These are phyloP conservation scores for Luffa acutangula DNA, from an alignment of 306 rosid species.

Conservation along the genomic window DNA sequence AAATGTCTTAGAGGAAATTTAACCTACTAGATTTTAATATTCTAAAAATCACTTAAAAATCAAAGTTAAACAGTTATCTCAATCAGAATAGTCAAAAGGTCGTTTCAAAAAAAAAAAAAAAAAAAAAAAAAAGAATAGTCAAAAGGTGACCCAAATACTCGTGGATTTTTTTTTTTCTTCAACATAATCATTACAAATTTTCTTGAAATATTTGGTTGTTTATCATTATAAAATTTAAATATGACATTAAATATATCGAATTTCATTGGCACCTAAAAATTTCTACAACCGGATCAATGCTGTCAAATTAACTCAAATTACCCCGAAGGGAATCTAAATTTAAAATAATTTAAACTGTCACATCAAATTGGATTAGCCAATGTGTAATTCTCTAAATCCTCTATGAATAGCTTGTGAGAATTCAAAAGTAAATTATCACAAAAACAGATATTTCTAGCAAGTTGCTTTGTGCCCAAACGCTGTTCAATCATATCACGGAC, in stretches of 20 bases:
- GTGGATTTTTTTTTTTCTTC: too few relatives aligned
- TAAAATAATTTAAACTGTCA: background rate
- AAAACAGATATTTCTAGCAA: background rate
- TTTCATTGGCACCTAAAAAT: background rate
- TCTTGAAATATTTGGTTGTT: too few relatives aligned
- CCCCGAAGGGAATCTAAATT: background rate
- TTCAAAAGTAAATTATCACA: background rate
- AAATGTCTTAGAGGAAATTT: too few relatives aligned
- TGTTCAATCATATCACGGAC: background rate
- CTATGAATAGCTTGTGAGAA: background rate
- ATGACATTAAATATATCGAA: background rate
- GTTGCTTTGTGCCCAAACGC: background rate
- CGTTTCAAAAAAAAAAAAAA: too few relatives aligned
- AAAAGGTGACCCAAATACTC: too few relatives aligned
- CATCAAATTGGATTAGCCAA: background rate
- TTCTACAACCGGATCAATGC: background rate
- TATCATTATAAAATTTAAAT: too few relatives aligned
- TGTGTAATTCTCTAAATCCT: background rate
- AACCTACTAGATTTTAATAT: too few relatives aligned
- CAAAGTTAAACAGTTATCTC: too few relatives aligned
- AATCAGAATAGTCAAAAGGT: too few relatives aligned
- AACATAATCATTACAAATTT: too few relatives aligned
- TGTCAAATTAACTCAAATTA: background rate
- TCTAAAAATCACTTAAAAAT: too few relatives aligned
- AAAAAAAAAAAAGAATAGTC: too few relatives aligned